Evolutionary conservation across 2,329 filamentous ascomycete species (phyloP), one percentile per base, ranked within the genome.

Genomic region (Pseudogymnoascus sp.): DNA sequence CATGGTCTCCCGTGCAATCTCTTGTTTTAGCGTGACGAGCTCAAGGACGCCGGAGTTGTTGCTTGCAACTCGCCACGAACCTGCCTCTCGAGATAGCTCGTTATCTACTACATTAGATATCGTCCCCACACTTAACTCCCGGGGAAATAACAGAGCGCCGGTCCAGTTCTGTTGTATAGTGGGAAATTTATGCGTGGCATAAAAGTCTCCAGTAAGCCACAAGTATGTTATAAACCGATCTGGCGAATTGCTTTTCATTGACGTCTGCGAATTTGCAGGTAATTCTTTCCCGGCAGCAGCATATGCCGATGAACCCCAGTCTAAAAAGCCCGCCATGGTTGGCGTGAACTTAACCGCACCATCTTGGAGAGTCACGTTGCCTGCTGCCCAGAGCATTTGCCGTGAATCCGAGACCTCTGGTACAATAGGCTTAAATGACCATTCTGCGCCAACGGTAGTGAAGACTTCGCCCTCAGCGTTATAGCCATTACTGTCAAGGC

Each of bases 131-230:
- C 72, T 75, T 36, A 78, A 65, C 65, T 78, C 75, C 1, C 76
- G 71, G 0, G 76, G 75, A 1, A 78, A 71, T 1, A 77, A 66
- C 12, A 79, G 69, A 1, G 75, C 71, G 2, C 76, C 75, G 1
- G 75, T 75, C 76, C 76, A 78, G 50, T 77, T 77, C 62, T 77
- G 76, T 65, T 77, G 75, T 0, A 65, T 18, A 18, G 71, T 73
- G 2, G 75, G 75, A 60, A 77, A 76, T 39, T 70, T 66, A 1
- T 70, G 63, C 5, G 72, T 75, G 0, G 70, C 75, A 61, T 74
- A 78, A 59, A 74, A 72, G 60, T 77, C 70, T n/a, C 75, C 75
- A 2, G 75, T 77, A 39, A 78, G 65, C 76, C 76, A 78, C 1
- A 77, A 18, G 60, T 75, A 76, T 4, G 69, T 68, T 57, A 78